Conservation (phyloP, 2,329 filamentous ascomycete species). For the Capronia americana region DNA sequence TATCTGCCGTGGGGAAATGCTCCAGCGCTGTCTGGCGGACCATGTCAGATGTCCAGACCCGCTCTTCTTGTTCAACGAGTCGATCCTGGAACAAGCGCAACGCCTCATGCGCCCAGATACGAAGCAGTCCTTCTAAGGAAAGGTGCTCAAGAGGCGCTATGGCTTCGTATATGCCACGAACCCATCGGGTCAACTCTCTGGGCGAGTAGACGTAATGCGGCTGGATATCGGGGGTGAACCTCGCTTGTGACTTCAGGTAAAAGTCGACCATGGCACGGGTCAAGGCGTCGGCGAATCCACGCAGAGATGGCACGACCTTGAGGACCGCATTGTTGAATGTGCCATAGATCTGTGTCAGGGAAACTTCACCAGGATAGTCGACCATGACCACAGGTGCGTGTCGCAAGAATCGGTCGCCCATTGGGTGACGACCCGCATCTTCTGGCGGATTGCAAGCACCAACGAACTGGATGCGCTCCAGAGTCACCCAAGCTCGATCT, state of each 20-base stretch:
- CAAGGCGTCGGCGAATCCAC: slow-evolving; percentile 90
- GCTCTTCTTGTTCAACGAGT: slow-evolving; percentile 90
- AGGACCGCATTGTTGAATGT: slow-evolving; percentile 96
- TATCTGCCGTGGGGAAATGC: slow-evolving; percentile 93
- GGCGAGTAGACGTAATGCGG: slow-evolving; percentile 99
- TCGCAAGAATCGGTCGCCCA: slow-evolving; percentile 90
- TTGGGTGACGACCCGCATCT: slow-evolving; percentile 91
- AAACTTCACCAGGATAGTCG: slow-evolving; percentile 95
- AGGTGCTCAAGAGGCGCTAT: slow-evolving; percentile 90
- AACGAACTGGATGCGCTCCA: slow-evolving; percentile 98
- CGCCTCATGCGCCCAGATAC: slow-evolving; percentile 98
- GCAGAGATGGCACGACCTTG: slow-evolving; percentile 94
- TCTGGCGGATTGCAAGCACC: slow-evolving; percentile 98
- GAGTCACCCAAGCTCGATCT: slow-evolving; percentile 96
- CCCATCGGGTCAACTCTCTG: slow-evolving; percentile 97
- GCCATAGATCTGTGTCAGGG: slow-evolving; percentile 95
- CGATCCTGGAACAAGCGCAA: slow-evolving; percentile 96
- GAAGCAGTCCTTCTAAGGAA: slow-evolving; percentile 85
- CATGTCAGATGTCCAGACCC: slow-evolving; percentile 90
- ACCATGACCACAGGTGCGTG: slow-evolving; percentile 99
- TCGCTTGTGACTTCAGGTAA: slow-evolving; percentile 90
- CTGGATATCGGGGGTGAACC: slow-evolving; percentile 95
- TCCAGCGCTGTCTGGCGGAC: slow-evolving; percentile 86
- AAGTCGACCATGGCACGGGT: slow-evolving; percentile 98
- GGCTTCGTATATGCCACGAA: slow-evolving; percentile 95